Evolutionary conservation across 441 rosid species (phyloP).

Genomic region (Pelargonium fulgidum): DNA sequence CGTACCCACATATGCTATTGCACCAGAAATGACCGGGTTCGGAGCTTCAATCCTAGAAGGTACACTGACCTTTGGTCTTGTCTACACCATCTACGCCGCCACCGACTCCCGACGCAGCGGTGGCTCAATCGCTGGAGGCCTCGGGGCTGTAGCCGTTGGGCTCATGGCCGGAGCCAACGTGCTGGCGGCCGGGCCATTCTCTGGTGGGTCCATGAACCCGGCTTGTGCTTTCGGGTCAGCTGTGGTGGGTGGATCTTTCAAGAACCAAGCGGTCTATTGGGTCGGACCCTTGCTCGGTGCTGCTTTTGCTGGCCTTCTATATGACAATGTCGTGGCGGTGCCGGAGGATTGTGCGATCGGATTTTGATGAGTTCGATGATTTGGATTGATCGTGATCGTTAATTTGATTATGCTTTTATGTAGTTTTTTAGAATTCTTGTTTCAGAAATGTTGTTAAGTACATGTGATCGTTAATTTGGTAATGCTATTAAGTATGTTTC

Average conservation of each 20-base stretch:
- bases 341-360: neutral
- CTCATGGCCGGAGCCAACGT: constrained; percentile 66
- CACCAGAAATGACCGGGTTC: constrained; percentile 81
- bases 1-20: constrained; percentile 52
- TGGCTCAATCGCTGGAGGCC: constrained; percentile 20
- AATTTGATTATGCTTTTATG: too few relatives aligned
- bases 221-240: constrained; percentile 81
- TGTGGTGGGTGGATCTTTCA: constrained; percentile 56
- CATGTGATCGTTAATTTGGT: too few relatives aligned
- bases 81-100: constrained; percentile 62
- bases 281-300: constrained; percentile 89
- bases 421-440: too few relatives aligned
- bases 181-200: constrained; percentile 68
- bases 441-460: too few relatives aligned
- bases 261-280: constrained; percentile 93
- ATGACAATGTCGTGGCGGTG: constrained; percentile 44
- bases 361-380: neutral
- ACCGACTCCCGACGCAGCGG: constrained; percentile 44
- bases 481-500: too few relatives aligned
- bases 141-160: constrained; percentile 60
- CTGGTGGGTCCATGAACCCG: constrained; percentile 90
- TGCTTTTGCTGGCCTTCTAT: constrained; percentile 58
- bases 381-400: too few relatives aligned
- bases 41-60: constrained; percentile 84
- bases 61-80: constrained; percentile 53